These are phyloP conservation scores for Mycosphaerella sp. DNA, from an alignment of 2,329 filamentous ascomycete genomes.

Conservation along the genomic window DNA sequence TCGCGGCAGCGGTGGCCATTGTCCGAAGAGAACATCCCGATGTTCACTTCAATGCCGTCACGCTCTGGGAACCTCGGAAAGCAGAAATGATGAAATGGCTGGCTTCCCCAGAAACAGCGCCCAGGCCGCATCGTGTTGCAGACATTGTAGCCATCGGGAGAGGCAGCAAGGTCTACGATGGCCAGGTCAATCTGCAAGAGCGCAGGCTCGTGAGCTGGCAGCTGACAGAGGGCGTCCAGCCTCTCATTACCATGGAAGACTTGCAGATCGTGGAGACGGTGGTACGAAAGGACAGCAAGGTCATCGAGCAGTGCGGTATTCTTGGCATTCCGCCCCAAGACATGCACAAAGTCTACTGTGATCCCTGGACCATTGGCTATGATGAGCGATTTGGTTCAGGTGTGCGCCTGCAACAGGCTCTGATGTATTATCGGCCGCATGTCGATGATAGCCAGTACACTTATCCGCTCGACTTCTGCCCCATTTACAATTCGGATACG, in stretches of 20 bases:
- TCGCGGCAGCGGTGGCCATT: conserved; percentile 61
- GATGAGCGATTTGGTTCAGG: conserved; percentile 79
- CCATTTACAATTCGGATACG: conserved; percentile 78
- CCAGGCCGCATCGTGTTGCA: conserved; percentile 64
- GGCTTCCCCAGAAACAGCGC: conserved; percentile 52
- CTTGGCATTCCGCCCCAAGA: conserved; percentile 73
- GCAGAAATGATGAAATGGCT: conserved; percentile 76
- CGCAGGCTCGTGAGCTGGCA: conserved; percentile 68
- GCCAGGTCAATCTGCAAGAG: conserved; percentile 64
- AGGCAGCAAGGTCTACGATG: conserved; percentile 75
- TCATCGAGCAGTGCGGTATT: conserved; percentile 83
- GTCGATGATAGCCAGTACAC: conserved; percentile 84
- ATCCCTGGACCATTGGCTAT: conserved; percentile 93
- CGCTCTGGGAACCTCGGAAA: conserved; percentile 79
- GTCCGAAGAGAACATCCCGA: conserved; percentile 63
- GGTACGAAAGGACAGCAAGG: conserved; percentile 69
- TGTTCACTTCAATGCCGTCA: conserved; percentile 80
- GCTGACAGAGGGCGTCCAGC: conserved; percentile 68
- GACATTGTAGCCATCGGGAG: conserved; percentile 77
- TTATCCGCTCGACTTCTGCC: conserved; percentile 88
- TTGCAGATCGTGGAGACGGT: conserved; percentile 71
- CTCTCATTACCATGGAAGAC: conserved; percentile 89
- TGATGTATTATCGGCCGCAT: conserved; percentile 92
- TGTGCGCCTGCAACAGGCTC: conserved; percentile 76
- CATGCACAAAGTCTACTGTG: conserved; percentile 95